Evolutionary conservation across 768 basidiomycete species (phyloP), one percentile per base, ranked within the genome.

Genomic region (Strobilomyces dryophilus): DNA sequence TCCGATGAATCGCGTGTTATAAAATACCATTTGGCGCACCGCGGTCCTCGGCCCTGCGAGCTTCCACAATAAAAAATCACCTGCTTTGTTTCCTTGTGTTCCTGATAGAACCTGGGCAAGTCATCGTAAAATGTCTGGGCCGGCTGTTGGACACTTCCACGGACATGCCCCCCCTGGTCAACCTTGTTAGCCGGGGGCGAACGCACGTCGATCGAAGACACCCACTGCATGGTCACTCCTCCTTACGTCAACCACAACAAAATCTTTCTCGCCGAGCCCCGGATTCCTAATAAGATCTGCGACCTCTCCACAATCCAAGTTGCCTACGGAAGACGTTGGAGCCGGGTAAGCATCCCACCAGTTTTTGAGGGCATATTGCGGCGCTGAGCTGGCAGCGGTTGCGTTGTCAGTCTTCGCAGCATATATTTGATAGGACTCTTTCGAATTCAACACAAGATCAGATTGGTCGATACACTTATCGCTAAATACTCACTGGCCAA

Each of bases 341-440:
- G 57, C 41, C 0, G 82, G 82, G 58, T 78, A 82, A 0, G 79
- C 80, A 49, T 81, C 76, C 79, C 78, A 81, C 78, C 78, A 82
- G 3, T 68, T 68, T 15, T 67, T 61, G 31, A 82, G 70, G 5
- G 70, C 57, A 2, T 45, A 51, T 24, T 17, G 29, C 6, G 55
- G 53, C 7, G 36, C 48, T 0, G 58, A 34, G 18, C 48, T 32
- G 4, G 45, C 14, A 10, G 37, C 15, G 26, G n/a, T 17, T 18
- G 44, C 2, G 18, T 9, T 37, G 2, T 55, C 55, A 2, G 65
- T 54, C 54, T 81, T 82, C 17, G 59, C 46, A 4, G 77, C 78
- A 34, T 73, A 75, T 20, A 83, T 75, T 45, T 75, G 74, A 63
- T 72, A 82, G 3, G 78, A 76, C 8, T 66, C 78, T 80, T 53